Evolutionary conservation across 2,329 filamentous ascomycete species (phyloP).

Genomic region (Hypoxylon sp.): DNA sequence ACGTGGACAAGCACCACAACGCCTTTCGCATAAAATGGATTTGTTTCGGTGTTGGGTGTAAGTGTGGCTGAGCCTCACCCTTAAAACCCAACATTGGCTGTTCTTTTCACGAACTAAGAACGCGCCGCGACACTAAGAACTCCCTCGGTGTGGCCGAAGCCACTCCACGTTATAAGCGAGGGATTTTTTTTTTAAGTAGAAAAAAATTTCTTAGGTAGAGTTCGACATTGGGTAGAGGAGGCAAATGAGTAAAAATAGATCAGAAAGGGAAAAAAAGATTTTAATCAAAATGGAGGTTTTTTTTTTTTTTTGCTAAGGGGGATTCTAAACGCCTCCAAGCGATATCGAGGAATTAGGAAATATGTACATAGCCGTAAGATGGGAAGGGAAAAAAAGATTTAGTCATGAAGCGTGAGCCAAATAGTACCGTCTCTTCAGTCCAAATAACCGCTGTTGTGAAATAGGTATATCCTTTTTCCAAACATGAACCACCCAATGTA

Average conservation of each 20-base stretch:
- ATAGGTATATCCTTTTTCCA: conserved; percentile 43
- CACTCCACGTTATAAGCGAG: conserved; percentile 42
- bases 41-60: conserved; percentile 36
- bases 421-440: conserved; percentile 31
- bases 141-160: conserved; percentile 48
- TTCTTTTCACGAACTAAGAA: conserved; percentile 37
- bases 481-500: conserved; percentile 30
- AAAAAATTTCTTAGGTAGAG: conserved; percentile 19
- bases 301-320: conserved; percentile 15
- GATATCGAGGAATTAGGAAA: conserved; percentile 15
- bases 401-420: conserved; percentile 40
- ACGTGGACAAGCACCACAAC: conserved; percentile 16
- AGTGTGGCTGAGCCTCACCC: conserved; percentile 44
- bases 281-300: conserved; percentile 19
- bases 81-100: conserved; percentile 35
- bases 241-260: conserved; percentile 24
- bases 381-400: conserved; percentile 30
- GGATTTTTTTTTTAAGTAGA: conserved; percentile 23
- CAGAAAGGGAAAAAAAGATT: conserved; percentile 19
- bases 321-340: conserved; percentile 25
- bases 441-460: conserved; percentile 32
- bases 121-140: conserved; percentile 37
- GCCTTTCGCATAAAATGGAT: conserved; percentile 37
- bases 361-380: conserved; percentile 32
- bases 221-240: conserved; percentile 12